phyloP scores from a whole-genome alignment of 2,329 filamentous ascomycete species.

The Fusarium euwallaceae region DNA sequence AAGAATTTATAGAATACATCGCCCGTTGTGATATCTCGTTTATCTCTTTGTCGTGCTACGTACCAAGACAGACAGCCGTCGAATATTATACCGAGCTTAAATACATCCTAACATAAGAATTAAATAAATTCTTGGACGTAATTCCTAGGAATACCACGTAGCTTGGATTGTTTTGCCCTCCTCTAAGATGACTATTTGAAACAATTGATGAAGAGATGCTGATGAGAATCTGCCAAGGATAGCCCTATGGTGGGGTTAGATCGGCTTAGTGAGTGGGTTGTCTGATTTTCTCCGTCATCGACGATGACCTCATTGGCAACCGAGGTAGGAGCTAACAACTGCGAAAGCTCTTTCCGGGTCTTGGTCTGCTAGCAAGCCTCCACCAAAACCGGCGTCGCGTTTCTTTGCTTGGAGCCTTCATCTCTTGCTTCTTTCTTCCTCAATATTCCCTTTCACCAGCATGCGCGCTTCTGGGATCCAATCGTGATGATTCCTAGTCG shows the following conservation, averaged over 20 bases:
- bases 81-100: too few species aligned
- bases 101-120: too few species aligned
- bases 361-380: constrained; percentile 11
- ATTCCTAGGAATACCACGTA: too few species aligned
- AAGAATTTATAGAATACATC: not conserved
- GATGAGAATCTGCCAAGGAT: not conserved
- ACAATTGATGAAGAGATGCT: not conserved
- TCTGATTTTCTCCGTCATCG: constrained; percentile 22
- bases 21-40: not conserved
- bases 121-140: too few species aligned
- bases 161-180: too few species aligned
- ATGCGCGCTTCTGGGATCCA: constrained; percentile 18
- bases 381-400: not conserved
- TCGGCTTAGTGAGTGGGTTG: constrained; percentile 10
- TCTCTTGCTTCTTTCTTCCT: not conserved
- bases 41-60: not conserved
- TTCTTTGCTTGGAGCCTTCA: not conserved
- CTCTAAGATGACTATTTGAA: not conserved
- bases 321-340: constrained; percentile 13
- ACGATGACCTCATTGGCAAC: constrained; percentile 29
- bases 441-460: constrained; percentile 7
- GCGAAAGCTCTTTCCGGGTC: constrained; percentile 15
- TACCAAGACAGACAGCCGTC: not conserved
- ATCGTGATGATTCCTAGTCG: constrained; percentile 48
- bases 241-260: constrained; percentile 3